A percentile compares a stretch with the other conserved stretches of the same genome.
These are phyloP conservation scores for Neocucurbitaria cava DNA, from an alignment of 2,329 filamentous ascomycete species.

Conservation along the genomic window DNA sequence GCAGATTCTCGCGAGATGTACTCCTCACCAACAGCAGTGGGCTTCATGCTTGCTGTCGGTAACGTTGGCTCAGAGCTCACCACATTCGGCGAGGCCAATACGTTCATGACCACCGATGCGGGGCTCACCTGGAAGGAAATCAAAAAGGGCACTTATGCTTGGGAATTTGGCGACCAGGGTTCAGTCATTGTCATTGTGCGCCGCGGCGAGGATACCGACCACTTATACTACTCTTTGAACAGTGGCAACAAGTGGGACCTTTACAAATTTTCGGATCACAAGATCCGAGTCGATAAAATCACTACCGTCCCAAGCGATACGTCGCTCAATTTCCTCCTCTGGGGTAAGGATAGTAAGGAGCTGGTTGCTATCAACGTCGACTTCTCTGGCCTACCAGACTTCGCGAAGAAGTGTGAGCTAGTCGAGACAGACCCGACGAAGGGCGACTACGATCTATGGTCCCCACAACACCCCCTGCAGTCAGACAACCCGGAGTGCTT, in stretches of 20 bases:
- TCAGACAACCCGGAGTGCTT: conserved; percentile 81
- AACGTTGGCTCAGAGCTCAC: conserved; percentile 82
- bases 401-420: conserved; percentile 74
- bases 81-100: conserved; percentile 75
- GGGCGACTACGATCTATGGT: conserved; percentile 85
- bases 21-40: conserved; percentile 85
- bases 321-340: conserved; percentile 89
- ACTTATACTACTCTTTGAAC: conserved; percentile 77
- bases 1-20: conserved; percentile 82
- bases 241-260: conserved; percentile 81
- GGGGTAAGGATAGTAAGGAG: conserved; percentile 68
- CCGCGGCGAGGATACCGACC: conserved; percentile 70
- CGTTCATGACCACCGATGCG: conserved; percentile 90
- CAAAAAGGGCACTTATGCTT: conserved; percentile 87
- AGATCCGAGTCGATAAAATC: conserved; percentile 78
- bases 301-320: conserved; percentile 89
- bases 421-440: conserved; percentile 66
- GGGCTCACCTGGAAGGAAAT: conserved; percentile 86
- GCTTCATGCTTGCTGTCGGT: conserved; percentile 87
- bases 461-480: conserved; percentile 80
- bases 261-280: conserved; percentile 72
- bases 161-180: conserved; percentile 95
- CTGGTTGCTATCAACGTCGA: conserved; percentile 83
- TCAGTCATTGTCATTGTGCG: conserved; percentile 89
- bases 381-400: conserved; percentile 73